Evolutionary conservation across 257 asterid genomes (phyloP).

Genomic region (Plectranthus barbatus): DNA sequence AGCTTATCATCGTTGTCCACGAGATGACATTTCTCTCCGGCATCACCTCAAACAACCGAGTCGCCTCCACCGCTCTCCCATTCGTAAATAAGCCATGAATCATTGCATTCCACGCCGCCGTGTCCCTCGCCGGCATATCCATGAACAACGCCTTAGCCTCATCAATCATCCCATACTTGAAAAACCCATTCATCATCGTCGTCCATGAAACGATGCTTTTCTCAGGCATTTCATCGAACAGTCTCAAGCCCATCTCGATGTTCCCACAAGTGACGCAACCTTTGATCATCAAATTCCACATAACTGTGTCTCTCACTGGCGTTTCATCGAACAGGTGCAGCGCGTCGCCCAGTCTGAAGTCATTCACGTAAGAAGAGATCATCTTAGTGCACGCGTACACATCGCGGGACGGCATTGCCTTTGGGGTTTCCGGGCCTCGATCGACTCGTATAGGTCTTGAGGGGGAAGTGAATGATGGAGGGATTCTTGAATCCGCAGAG

Average conservation of each 20-base stretch:
- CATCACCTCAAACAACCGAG: slow-evolving; percentile 46
- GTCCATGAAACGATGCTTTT: slow-evolving; percentile 79
- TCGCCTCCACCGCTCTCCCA: slow-evolving; percentile 49
- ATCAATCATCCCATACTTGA: slow-evolving; percentile 51
- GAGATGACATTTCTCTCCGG: slow-evolving; percentile 59
- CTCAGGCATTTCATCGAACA: slow-evolving; percentile 63
- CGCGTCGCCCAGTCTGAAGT: slow-evolving; percentile 47
- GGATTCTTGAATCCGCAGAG: not conserved
- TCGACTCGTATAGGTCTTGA: slow-evolving; percentile 28
- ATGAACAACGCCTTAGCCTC: slow-evolving; percentile 56
- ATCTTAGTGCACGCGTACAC: slow-evolving; percentile 56
- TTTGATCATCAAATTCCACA: slow-evolving; percentile 80
- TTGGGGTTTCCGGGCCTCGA: slow-evolving; percentile 26
- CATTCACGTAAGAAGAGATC: slow-evolving; percentile 41
- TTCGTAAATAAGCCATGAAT: slow-evolving; percentile 64
- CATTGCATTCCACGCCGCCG: slow-evolving; percentile 78
- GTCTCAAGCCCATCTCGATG: slow-evolving; percentile 43
- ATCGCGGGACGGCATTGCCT: slow-evolving; percentile 28
- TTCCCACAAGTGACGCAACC: slow-evolving; percentile 61
- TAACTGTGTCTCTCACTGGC: slow-evolving; percentile 53
- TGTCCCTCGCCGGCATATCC: slow-evolving; percentile 64
- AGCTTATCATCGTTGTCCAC: slow-evolving; percentile 75
- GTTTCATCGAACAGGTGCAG: slow-evolving; percentile 62
- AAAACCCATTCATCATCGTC: slow-evolving; percentile 50
- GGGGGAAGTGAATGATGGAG: not conserved